Percentiles rank a stretch among this genome's conserved stretches.
Conservation (phyloP, 805 yeast species). For the Isabelozyma rhagii region DNA sequence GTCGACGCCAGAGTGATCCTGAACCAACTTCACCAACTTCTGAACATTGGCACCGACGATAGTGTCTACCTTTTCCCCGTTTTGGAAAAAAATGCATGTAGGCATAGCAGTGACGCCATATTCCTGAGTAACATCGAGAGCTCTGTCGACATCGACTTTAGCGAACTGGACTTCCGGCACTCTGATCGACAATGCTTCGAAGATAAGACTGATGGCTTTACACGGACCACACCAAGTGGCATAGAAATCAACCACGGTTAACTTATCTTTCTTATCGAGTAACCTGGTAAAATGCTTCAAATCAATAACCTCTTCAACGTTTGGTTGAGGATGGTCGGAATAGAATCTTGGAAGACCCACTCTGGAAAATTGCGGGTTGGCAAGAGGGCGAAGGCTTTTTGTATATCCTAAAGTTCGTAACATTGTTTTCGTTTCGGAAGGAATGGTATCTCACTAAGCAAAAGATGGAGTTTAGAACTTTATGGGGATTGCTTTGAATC, state of each 20-base stretch:
- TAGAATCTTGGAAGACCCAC: slow-evolving; percentile 1
- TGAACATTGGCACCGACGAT: slow-evolving; percentile 65
- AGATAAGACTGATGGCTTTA: slow-evolving; percentile 38
- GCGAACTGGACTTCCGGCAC: slow-evolving; percentile 54
- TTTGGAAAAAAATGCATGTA: slow-evolving; percentile 60
- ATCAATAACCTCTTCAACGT: slow-evolving; percentile 26
- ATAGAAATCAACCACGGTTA: slow-evolving; percentile 37
- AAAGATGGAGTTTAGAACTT: neutral
- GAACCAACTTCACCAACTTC: slow-evolving; percentile 24
- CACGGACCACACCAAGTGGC: slow-evolving; percentile 49
- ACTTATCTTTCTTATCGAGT: slow-evolving; percentile 19
- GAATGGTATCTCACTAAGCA: neutral
- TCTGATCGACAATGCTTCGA: slow-evolving; percentile 30
- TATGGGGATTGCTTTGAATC: too few relatives aligned
- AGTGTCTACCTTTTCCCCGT: slow-evolving; percentile 54
- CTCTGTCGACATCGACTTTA: slow-evolving; percentile 69
- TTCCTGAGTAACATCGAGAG: slow-evolving; percentile 55
- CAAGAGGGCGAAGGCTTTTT: neutral
- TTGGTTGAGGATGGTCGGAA: slow-evolving; percentile 3
- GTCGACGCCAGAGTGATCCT: slow-evolving; percentile 27
- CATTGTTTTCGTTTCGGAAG: neutral
- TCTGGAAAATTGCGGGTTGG: neutral
- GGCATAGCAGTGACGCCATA: slow-evolving; percentile 75
- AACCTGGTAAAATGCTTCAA: slow-evolving; percentile 23
- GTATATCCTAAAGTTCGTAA: neutral